These are phyloP conservation scores for Exophiala oligosperma DNA, from an alignment of 2,329 filamentous ascomycete species.

Conservation along the genomic window DNA sequence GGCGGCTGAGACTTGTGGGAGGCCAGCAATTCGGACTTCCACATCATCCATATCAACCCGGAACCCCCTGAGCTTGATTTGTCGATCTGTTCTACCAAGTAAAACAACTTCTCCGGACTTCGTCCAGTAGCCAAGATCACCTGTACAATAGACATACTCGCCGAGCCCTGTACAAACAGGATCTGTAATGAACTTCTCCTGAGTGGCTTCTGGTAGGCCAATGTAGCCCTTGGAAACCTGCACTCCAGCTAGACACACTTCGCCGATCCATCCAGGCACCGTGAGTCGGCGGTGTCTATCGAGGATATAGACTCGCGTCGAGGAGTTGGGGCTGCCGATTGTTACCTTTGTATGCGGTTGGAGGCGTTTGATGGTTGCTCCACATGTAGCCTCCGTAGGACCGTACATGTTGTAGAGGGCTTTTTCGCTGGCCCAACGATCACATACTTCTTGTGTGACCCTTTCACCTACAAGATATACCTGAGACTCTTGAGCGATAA, in stretches of 20 bases:
- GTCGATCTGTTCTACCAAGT: slow-evolving; percentile 44
- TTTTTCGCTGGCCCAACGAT: slow-evolving; percentile 36
- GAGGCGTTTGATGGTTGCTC: slow-evolving; percentile 38
- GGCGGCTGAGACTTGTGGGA: slow-evolving; percentile 20
- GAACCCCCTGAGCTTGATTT: slow-evolving; percentile 42
- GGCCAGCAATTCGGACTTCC: slow-evolving; percentile 28
- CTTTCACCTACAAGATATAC: slow-evolving; percentile 43
- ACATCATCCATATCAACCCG: slow-evolving; percentile 45
- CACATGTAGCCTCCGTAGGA: slow-evolving; percentile 44
- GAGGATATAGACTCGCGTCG: slow-evolving; percentile 45
- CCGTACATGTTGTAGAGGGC: slow-evolving; percentile 47
- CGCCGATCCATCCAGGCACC: slow-evolving; percentile 40
- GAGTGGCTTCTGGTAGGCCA: slow-evolving; percentile 32
- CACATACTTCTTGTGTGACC: slow-evolving; percentile 36
- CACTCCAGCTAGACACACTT: slow-evolving; percentile 46
- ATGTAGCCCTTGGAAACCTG: slow-evolving; percentile 48
- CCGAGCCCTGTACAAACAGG: neutral
- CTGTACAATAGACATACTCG: neutral
- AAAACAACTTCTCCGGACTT: slow-evolving; percentile 40
- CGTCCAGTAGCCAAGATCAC: slow-evolving; percentile 30
- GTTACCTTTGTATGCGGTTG: slow-evolving; percentile 33
- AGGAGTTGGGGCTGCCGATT: slow-evolving; percentile 38
- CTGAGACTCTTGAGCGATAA: neutral
- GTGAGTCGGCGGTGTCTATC: slow-evolving; percentile 34
- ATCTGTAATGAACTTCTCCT: slow-evolving; percentile 37